Conservation (phyloP, 1,284 basidiomycete species). For the Melanopsichium pennsylvanicum region DNA sequence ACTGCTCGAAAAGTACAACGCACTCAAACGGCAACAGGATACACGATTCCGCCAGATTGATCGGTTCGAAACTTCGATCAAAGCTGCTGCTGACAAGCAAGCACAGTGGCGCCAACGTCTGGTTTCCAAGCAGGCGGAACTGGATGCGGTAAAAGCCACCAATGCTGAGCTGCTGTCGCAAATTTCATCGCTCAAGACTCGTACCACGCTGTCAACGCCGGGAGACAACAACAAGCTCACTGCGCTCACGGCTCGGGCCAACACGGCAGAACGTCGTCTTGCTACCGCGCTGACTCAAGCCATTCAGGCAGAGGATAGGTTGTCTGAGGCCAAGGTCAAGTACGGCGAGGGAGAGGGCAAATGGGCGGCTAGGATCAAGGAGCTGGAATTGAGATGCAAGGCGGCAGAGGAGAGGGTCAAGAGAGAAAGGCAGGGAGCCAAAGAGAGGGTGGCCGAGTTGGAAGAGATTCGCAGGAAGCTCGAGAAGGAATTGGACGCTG, state of each 20-base stretch:
- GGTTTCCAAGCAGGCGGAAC: slow-evolving; percentile 82
- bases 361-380: slow-evolving; percentile 61
- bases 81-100: slow-evolving; percentile 82
- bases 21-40: slow-evolving; percentile 87
- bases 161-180: slow-evolving; percentile 80
- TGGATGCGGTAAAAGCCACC: slow-evolving; percentile 73
- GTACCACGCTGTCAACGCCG: slow-evolving; percentile 40
- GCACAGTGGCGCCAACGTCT: slow-evolving; percentile 85
- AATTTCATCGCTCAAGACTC: slow-evolving; percentile 73
- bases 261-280: slow-evolving; percentile 75
- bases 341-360: slow-evolving; percentile 54
- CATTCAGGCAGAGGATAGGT: slow-evolving; percentile 79
- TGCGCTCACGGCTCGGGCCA: slow-evolving; percentile 50
- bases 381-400: slow-evolving; percentile 84
- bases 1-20: slow-evolving; percentile 75
- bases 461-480: slow-evolving; percentile 33
- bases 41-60: slow-evolving; percentile 89
- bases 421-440: slow-evolving; percentile 90
- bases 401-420: slow-evolving; percentile 92
- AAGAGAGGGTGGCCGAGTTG: slow-evolving; percentile 74
- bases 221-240: slow-evolving; percentile 53
- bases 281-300: slow-evolving; percentile 84
- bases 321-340: slow-evolving; percentile 78
- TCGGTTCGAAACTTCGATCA: slow-evolving; percentile 87
- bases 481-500: slow-evolving; percentile 44